Evolutionary conservation across 2,329 filamentous ascomycete species (phyloP).

Genomic region (Trichoderma semiorbis): DNA sequence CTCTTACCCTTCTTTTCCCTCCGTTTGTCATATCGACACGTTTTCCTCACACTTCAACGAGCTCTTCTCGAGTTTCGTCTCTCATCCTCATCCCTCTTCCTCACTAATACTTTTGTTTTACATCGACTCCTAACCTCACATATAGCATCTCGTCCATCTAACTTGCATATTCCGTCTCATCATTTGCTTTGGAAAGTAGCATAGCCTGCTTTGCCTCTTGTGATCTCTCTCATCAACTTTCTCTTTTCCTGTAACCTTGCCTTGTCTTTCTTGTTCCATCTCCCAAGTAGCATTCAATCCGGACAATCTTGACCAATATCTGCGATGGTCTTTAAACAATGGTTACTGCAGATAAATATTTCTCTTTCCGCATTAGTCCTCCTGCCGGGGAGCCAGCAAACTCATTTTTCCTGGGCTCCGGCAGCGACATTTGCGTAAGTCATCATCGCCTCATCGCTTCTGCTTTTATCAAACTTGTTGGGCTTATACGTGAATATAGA

Average conservation of each 20-base stretch:
- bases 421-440: slow-evolving; percentile 15
- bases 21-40: neutral
- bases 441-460: neutral
- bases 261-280: neutral
- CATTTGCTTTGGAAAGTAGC: neutral
- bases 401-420: slow-evolving; percentile 4
- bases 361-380: slow-evolving; percentile 12
- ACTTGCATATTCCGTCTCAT: neutral
- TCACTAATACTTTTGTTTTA: neutral
- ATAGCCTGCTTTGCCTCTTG: neutral
- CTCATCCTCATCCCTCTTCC: too few species aligned
- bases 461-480: neutral
- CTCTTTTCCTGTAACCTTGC: neutral
- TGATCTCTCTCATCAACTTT: neutral
- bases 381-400: slow-evolving; percentile 7
- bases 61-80: neutral
- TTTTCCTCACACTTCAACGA: neutral
- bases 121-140: neutral
- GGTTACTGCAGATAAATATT: slow-evolving; percentile 13
- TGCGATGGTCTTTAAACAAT: slow-evolving; percentile 6
- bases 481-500: neutral
- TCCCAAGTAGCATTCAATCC: neutral
- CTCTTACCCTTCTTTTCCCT: neutral
- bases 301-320: neutral
- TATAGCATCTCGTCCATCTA: neutral